phyloP scores from a whole-genome alignment of 257 asterid genomes.

The Solanum stenotomum region DNA sequence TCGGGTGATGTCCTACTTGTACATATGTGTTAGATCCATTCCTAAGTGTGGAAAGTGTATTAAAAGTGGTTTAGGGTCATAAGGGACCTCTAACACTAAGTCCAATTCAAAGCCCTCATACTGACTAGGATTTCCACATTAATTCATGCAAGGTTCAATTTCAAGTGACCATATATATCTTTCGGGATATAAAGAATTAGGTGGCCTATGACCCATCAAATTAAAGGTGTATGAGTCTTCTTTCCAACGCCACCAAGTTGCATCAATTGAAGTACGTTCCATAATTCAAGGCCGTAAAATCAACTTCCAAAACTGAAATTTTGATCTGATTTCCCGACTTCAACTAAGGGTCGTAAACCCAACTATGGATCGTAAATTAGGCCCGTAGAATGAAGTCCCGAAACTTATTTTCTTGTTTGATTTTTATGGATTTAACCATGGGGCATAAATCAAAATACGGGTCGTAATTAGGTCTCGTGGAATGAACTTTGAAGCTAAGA shows the following conservation, averaged over 20 bases:
- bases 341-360: not conserved
- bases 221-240: not conserved
- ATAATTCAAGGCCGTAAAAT: not conserved
- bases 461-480: not conserved
- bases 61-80: not conserved
- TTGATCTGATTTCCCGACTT: too few relatives aligned
- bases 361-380: not conserved
- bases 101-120: not conserved
- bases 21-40: not conserved
- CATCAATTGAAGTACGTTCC: not conserved
- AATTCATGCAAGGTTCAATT: not conserved
- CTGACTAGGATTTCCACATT: not conserved
- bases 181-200: not conserved
- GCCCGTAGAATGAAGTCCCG: too few relatives aligned
- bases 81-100: not conserved
- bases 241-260: not conserved
- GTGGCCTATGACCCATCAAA: not conserved
- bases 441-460: not conserved
- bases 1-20: not conserved
- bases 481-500: not conserved
- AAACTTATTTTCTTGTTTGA: not conserved
- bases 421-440: not conserved
- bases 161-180: not conserved
- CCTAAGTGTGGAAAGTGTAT: not conserved
- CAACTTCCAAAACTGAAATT: too few relatives aligned